These are phyloP conservation scores for Vigna hirtella DNA, from an alignment of 306 rosid genomes.

Conservation along the genomic window DNA sequence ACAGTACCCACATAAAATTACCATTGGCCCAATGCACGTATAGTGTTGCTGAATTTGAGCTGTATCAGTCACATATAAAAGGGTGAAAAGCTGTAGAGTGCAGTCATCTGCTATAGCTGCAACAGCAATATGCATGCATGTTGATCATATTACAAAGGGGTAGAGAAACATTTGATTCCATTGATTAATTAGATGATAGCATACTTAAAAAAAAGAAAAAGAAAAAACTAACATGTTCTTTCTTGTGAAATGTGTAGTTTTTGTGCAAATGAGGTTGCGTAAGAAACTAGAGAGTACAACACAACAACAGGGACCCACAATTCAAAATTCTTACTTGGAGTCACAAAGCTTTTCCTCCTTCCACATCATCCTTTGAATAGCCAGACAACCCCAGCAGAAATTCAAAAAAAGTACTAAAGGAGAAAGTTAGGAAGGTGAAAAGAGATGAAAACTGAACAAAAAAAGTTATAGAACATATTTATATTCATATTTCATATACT, in stretches of 20 bases:
- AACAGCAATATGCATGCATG: slow-evolving; percentile 50
- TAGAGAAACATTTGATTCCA: slow-evolving; percentile 37
- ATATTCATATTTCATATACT: background rate
- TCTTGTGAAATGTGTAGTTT: slow-evolving; percentile 2
- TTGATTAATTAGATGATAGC: slow-evolving; percentile 14
- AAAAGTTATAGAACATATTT: background rate
- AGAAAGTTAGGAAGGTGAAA: slow-evolving; percentile 52
- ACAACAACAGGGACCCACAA: slow-evolving; percentile 42
- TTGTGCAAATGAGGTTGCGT: slow-evolving; percentile 11
- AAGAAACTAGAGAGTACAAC: slow-evolving; percentile 38
- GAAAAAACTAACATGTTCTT: background rate
- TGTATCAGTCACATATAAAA: slow-evolving; percentile 39
- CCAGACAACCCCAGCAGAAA: slow-evolving; percentile 68
- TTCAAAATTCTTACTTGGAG: slow-evolving; percentile 47
- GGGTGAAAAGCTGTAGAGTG: slow-evolving; percentile 55
- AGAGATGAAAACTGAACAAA: slow-evolving; percentile 20
- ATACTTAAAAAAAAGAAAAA: background rate
- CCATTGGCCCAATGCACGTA: slow-evolving; percentile 29
- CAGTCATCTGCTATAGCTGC: slow-evolving; percentile 39
- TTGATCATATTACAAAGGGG: slow-evolving; percentile 36
- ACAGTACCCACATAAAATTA: slow-evolving; percentile 35
- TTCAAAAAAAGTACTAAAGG: slow-evolving; percentile 68
- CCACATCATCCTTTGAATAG: slow-evolving; percentile 73
- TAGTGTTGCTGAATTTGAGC: slow-evolving; percentile 38
- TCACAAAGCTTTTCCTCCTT: slow-evolving; percentile 50